Evolutionary conservation across 2,329 filamentous ascomycete species (phyloP).

Genomic region (Akanthomyces muscarius): DNA sequence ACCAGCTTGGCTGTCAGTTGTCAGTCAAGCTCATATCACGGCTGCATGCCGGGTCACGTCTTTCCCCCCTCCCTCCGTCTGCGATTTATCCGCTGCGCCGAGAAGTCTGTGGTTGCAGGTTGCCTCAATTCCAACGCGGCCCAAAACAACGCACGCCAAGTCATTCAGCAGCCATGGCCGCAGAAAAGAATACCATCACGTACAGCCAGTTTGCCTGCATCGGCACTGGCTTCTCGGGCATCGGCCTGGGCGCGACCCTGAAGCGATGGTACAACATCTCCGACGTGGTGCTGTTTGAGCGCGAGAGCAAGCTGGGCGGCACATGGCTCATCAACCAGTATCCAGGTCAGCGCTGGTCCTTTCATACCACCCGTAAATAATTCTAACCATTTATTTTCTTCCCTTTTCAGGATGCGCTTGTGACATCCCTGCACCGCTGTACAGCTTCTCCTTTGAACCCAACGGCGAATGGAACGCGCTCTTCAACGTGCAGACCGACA

Average conservation of each 20-base stretch:
- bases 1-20: background rate
- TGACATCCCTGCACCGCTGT: constrained; percentile 56
- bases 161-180: background rate
- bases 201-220: constrained; percentile 44
- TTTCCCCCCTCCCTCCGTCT: background rate
- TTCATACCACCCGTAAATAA: too few relatives aligned
- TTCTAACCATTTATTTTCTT: background rate
- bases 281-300: constrained; percentile 59
- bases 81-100: background rate
- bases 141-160: background rate
- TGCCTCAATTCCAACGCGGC: background rate
- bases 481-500: constrained; percentile 53
- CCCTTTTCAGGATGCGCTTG: constrained; percentile 40
- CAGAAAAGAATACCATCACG: constrained; percentile 12
- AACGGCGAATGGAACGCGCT: constrained; percentile 58
- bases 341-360: constrained; percentile 38
- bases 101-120: background rate
- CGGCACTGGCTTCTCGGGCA: constrained; percentile 59
- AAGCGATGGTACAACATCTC: constrained; percentile 54
- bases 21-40: background rate
- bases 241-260: constrained; percentile 57
- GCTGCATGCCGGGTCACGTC: background rate
- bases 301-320: constrained; percentile 53
- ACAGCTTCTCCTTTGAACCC: constrained; percentile 57
- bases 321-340: constrained; percentile 64